A percentile compares a stretch with the other conserved stretches of the same genome.
phyloP scores from a whole-genome alignment of 257 asterid genomes.

The Solanum rostratum region DNA sequence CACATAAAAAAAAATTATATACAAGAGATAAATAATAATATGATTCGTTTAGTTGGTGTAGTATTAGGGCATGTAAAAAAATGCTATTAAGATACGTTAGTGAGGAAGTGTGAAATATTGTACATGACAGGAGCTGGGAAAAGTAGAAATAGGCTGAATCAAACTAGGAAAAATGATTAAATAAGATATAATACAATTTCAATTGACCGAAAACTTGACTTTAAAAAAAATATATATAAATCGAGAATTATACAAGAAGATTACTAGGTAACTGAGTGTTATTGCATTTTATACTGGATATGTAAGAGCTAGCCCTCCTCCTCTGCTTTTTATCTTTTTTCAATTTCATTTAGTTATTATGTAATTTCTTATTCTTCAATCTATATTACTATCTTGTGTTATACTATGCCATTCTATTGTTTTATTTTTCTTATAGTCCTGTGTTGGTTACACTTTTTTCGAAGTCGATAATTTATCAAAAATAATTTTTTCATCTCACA shows the following conservation, averaged over 20 bases:
- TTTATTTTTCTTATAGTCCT: background rate
- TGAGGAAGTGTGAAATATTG: background rate
- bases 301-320: background rate
- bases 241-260: background rate
- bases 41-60: background rate
- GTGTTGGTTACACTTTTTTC: background rate
- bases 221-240: background rate
- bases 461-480: background rate
- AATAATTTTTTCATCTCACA: background rate
- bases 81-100: fast-evolving
- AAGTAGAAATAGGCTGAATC: fast-evolving
- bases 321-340: background rate
- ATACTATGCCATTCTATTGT: too few species aligned
- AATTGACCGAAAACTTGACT: background rate
- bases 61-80: background rate
- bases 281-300: background rate
- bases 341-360: background rate
- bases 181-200: background rate
- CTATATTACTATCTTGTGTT: background rate
- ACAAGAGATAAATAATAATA: background rate
- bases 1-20: background rate
- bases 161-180: background rate
- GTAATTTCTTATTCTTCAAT: background rate
- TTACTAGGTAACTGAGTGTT: background rate
- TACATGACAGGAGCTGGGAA: background rate